phyloP scores from a whole-genome alignment of 2,329 filamentous ascomycete species.

The Fusarium begoniae region DNA sequence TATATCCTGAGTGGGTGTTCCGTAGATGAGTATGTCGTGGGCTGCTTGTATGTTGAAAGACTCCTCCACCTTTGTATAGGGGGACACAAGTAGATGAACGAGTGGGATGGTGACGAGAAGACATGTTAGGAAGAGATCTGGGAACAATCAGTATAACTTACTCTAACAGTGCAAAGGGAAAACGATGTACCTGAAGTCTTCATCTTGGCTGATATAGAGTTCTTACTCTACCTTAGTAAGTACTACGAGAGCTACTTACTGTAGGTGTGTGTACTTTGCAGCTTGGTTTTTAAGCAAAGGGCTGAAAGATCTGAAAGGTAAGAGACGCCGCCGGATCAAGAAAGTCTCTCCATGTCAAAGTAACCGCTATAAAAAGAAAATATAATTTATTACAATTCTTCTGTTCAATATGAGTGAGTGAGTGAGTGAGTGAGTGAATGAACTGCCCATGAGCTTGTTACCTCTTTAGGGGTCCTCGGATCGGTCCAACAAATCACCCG shows the following conservation, averaged over 20 bases:
- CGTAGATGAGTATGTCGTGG: slow-evolving; percentile 88
- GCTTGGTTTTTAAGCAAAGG: not conserved
- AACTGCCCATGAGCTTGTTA: not conserved
- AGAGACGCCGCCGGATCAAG: not conserved
- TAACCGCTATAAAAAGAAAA: not conserved
- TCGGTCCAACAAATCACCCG: slow-evolving; percentile 47
- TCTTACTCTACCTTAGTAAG: not conserved
- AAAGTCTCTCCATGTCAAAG: not conserved
- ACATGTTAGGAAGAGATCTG: slow-evolving; percentile 40
- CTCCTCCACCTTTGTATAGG: slow-evolving; percentile 98
- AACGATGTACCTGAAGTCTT: slow-evolving; percentile 27
- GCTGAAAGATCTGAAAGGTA: not conserved
- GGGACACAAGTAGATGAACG: slow-evolving; percentile 76
- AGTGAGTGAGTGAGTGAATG: not conserved
- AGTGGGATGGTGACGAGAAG: slow-evolving; percentile 66
- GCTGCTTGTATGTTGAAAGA: slow-evolving; percentile 96
- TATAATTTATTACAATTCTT: not conserved
- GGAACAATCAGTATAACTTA: not conserved
- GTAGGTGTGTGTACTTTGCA: no score
- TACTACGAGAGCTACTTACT: no score
- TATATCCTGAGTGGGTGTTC: slow-evolving; percentile 71
- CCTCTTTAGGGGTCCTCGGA: slow-evolving; percentile 38
- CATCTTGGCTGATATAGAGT: slow-evolving; percentile 30
- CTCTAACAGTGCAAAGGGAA: not conserved
- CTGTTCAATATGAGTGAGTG: not conserved